phyloP scores from a whole-genome alignment of 345 rosid species.

The Atalantia buxifolia region DNA sequence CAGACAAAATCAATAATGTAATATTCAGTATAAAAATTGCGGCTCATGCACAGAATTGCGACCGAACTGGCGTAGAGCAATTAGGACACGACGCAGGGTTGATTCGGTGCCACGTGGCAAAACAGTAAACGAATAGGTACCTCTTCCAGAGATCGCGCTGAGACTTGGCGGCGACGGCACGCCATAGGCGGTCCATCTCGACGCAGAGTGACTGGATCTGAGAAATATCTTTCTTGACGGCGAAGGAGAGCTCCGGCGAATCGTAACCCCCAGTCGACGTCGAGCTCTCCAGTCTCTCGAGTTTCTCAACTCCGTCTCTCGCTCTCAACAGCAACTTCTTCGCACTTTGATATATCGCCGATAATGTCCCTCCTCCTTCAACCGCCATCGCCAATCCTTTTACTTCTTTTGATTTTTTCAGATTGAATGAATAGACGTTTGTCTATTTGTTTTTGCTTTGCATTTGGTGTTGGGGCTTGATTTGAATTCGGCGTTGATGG shows the following conservation, averaged over 20 bases:
- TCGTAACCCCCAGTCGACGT: constrained; percentile 53
- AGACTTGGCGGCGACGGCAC: constrained; percentile 63
- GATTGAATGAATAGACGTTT: neutral
- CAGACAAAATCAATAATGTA: too few relatives aligned
- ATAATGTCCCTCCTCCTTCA: constrained; percentile 64
- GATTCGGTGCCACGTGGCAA: neutral
- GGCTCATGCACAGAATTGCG: neutral
- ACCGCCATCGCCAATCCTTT: constrained; percentile 11
- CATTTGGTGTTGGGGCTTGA: neutral
- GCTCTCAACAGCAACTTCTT: constrained; percentile 60
- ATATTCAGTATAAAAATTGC: too few relatives aligned
- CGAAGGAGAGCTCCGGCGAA: constrained; percentile 68
- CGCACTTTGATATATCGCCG: constrained; percentile 61
- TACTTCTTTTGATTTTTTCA: neutral
- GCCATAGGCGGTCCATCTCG: constrained; percentile 87
- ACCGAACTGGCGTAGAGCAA: neutral
- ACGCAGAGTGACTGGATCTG: constrained; percentile 74
- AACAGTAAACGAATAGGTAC: constrained; percentile 19
- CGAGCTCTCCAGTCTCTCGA: constrained; percentile 73
- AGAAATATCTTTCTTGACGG: constrained; percentile 68
- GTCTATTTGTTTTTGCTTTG: neutral
- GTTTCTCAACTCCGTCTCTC: constrained; percentile 76
- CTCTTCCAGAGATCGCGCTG: constrained; percentile 99
- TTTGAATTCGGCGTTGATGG: constrained; percentile 3
- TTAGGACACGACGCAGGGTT: too few relatives aligned